Base-by-base conservation (phyloP, 805 yeast species). In the Aciculoconidium aculeatum region DNA sequence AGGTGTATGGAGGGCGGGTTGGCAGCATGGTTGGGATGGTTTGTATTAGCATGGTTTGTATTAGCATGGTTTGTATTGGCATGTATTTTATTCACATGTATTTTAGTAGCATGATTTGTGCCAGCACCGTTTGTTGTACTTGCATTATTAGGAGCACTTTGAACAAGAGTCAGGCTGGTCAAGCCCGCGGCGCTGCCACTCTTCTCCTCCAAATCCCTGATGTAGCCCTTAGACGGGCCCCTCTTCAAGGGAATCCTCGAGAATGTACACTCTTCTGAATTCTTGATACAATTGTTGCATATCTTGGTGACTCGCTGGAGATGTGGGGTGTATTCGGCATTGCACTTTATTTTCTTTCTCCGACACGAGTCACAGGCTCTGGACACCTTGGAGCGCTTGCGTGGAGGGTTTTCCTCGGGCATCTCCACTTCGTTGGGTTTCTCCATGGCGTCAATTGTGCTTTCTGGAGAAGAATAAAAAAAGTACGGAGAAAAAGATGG, bases 291-390 rank as follows among this genome's bases (percentile, higher is more conserved):
- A 39, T 72, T 77, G 9, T 77, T 56, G 50, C 94, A 82, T 2
- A 65, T 51, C 35, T 65, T 67, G 20, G 67, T 57, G n/a, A 76
- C 67, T 7, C 59, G 56, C 41, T 58, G 70, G 11, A 70, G 61
- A 4, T 64, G 53, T 7, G 55, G 27, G 29, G 63, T 62, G 34
- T 69, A 66, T 15, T 67, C 67, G 13, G 82, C 85, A 49, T 81
- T 77, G 55, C 94, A 82, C 31, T 74, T 65, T 13, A 81, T 68
- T 48, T 82, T 82, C 51, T 80, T 80, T 25, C 81, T 65, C 20
- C 92, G 66, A 51, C 92, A 82, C 31, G 79, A 77, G 49, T 82
- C 94, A 49, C 94, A 82, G 2, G 90, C 92, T 30, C 94, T 54
- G 1, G 87, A 79, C 0, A 81, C 86, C 49, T 82, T 82, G 6